phyloP scores from a whole-genome alignment of 139 green algal genomes.

The Haematococcus sp. region DNA sequence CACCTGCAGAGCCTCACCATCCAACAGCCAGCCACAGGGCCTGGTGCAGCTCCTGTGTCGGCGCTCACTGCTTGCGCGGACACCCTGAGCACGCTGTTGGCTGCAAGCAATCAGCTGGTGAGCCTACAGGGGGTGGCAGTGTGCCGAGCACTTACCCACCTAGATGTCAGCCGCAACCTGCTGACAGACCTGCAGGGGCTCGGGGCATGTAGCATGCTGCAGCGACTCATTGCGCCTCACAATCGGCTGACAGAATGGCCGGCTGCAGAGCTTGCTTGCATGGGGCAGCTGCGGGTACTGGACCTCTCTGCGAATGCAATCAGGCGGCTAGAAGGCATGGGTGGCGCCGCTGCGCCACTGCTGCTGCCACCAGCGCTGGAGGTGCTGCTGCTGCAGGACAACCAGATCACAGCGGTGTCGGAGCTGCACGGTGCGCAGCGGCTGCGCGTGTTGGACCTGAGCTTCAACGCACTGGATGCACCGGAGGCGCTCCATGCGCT shows the following conservation, averaged over 20 bases:
- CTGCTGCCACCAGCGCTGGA: not conserved
- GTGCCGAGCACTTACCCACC: not conserved
- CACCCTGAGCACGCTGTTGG: not conserved
- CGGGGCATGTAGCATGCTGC: slow-evolving; percentile 11
- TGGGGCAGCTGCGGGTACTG: slow-evolving; percentile 16
- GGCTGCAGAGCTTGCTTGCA: not conserved
- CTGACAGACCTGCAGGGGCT: slow-evolving; percentile 20
- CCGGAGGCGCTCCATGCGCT: too few relatives aligned
- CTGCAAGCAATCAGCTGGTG: slow-evolving; percentile 14
- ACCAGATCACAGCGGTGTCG: not conserved
- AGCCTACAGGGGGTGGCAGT: slow-evolving; percentile 8
- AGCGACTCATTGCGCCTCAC: slow-evolving; percentile 1
- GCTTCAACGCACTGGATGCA: not conserved
- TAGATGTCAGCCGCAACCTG: slow-evolving; percentile 26
- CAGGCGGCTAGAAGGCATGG: not conserved
- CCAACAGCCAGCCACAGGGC: not conserved
- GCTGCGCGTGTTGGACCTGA: not conserved
- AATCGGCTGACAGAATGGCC: slow-evolving; percentile 14
- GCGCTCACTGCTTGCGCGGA: not conserved
- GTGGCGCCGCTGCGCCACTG: not conserved
- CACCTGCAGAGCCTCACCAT: not conserved
- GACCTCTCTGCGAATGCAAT: slow-evolving; percentile 14
- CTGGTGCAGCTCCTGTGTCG: not conserved
- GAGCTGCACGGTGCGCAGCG: not conserved
- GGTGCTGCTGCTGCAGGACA: slow-evolving; percentile 5